Base-by-base conservation (phyloP, 345 rosid species). In the Dimocarpus longan region DNA sequence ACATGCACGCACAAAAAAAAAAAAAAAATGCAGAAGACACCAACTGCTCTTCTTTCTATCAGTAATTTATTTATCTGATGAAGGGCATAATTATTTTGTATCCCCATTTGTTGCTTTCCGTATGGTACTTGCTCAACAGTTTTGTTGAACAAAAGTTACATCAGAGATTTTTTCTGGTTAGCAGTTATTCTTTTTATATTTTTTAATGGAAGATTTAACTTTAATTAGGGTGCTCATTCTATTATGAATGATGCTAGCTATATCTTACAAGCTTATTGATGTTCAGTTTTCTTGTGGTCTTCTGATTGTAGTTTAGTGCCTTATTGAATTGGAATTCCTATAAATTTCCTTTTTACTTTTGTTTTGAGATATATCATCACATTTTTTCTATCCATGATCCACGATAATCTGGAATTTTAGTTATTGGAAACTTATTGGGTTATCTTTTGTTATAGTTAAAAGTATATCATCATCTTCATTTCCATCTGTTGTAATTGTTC, bases 41-140 rank as follows among this genome's bases (percentile, higher is more conserved):
- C 19, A 15, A n/a, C 18, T 5, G n/a, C 59, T 54, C 59, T 15
- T 54, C n/a, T 5, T 54, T 54, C 59, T 16, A n/a, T 15, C 18
- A 37, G 16, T 66, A 37, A 37, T 18, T 65, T 15, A 54, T 60
- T 52, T 19, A 40, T 22, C 37, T 22, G 22, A 39, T 21, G 28
- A 13, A 11, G 18, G 24, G 10, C 54, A 68, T 16, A 42, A 43
- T 44, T 42, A 68, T 19, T 68, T 11, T 22, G 28, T n/a, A 39
- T 13, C 6, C 32, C 26, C 16, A 71, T 77, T 37, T 37, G 59
- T 68, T 68, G 46, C 70, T 63, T 68, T 46, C 80, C 65, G 50
- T 7, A 37, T 43, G 21, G 66, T 62, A 44, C 21, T 57, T 50
- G 19, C 15, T 48, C 2, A 65, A 63, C 56, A 66, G 59, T 64